Evolutionary conservation across 2,329 filamentous ascomycete species (phyloP), one percentile per base, ranked within the genome.

Genomic region (Bipolaris bicolor): DNA sequence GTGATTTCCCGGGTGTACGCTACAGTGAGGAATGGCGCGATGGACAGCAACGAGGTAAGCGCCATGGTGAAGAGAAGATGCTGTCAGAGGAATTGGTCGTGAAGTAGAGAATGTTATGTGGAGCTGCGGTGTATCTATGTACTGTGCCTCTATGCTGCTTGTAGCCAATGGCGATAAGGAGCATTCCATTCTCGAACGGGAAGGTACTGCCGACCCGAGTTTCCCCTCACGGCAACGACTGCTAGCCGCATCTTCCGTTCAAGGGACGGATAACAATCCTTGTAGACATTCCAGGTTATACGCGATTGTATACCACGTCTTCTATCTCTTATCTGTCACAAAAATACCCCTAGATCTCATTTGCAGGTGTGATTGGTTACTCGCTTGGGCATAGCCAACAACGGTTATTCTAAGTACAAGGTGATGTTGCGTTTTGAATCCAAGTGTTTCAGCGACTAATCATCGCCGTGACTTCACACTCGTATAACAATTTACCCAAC

Each of bases 1-100:
- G 70, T 72, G 57, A 81, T 79, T n/a, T 82, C 77, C 36, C 79
- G 76, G 37, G 70, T 69, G 41, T 50, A 10, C 24, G 40, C 31
- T 20, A 43, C 26, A 34, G n/a, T n/a, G 9, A 40, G 36, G n/a
- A 40, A 47, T 3, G 33, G 37, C 13, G 33, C 44, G 10, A 55
- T 20, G 1, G 31, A 43, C 3, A 59, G 37, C 3, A 57, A 20
- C n/a, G 45, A 46, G 37, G 20, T 29, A 18, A 43, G 31, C 6
- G 46, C 31, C 57, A 62, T 60, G 24, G 5, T 43, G 37, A 26
- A n/a, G 3, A 16, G 1, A 29, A 36, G 7, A 26, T n/a, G 11
- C 6, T 31, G 10, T 7, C 6, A 11, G 26, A 34, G 22, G 6
- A 10, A 20, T 15, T 26, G 39, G 18, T 13, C 5, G 7, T 29